Evolutionary conservation across 495 filamentous ascomycete genomes (phyloP).

Genomic region (Hypoxylon subgilvum): DNA sequence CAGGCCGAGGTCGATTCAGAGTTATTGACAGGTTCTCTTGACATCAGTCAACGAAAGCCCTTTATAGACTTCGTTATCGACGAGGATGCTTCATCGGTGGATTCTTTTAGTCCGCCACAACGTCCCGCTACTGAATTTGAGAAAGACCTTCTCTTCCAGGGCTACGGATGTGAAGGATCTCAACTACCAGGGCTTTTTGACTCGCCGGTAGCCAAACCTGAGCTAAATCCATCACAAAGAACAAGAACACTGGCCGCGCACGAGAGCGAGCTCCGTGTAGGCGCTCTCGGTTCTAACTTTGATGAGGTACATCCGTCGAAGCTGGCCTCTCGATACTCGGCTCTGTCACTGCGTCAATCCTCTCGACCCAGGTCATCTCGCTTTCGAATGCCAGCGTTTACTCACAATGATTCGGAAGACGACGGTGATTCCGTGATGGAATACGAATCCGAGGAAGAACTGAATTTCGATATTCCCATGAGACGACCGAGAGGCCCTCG

Average conservation of each 20-base stretch:
- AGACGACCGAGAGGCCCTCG: conserved; percentile 7
- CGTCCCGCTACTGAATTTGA: conserved; percentile 46
- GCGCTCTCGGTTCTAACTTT: conserved; percentile 5
- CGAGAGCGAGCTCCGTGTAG: background rate
- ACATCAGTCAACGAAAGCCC: conserved; percentile 2
- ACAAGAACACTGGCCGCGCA: background rate
- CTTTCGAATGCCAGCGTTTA: conserved; percentile 25
- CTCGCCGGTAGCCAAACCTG: conserved; percentile 2
- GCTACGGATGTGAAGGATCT: conserved; percentile 43
- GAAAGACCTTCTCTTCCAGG: conserved; percentile 52
- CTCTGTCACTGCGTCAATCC: conserved; percentile 9
- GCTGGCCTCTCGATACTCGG: conserved; percentile 7
- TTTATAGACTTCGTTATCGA: conserved; percentile 45
- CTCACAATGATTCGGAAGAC: conserved; percentile 25
- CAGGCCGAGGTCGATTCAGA: background rate
- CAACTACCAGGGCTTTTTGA: conserved; percentile 50
- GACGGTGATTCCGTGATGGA: background rate
- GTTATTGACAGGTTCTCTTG: conserved; percentile 23
- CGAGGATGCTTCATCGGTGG: conserved; percentile 39
- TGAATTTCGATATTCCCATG: conserved; percentile 39
- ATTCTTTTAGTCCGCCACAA: conserved; percentile 42
- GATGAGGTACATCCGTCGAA: conserved; percentile 2
- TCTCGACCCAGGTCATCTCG: conserved; percentile 5
- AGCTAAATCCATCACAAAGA: conserved; percentile 1
- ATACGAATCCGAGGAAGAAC: conserved; percentile 33